Percentiles rank a stretch among this genome's conserved stretches.
phyloP scores from a whole-genome alignment of 768 basidiomycete genomes.

The Lyophyllum atratum region DNA sequence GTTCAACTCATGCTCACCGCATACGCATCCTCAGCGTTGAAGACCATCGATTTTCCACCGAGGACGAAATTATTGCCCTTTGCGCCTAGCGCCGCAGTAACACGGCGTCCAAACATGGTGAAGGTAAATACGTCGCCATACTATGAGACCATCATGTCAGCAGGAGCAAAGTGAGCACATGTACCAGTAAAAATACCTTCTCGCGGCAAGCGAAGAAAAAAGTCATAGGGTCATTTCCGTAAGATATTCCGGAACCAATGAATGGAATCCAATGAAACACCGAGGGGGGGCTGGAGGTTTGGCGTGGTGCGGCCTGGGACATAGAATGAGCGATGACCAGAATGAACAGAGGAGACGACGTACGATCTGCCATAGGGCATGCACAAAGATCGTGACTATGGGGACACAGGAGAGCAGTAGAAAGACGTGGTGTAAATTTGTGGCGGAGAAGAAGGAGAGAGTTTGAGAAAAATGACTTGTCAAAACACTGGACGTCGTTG shows the following conservation, averaged over 20 bases:
- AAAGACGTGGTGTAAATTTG: constrained; percentile 37
- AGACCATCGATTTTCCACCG: constrained; percentile 87
- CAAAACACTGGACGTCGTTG: constrained; percentile 36
- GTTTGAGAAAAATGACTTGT: constrained; percentile 37
- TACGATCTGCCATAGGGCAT: constrained; percentile 81
- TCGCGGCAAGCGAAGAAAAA: constrained; percentile 82
- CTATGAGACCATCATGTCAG: constrained; percentile 38
- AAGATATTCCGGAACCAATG: constrained; percentile 84
- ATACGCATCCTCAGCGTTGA: constrained; percentile 97
- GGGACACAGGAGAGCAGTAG: constrained; percentile 68
- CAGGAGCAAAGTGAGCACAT: not conserved
- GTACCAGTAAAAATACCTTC: constrained; percentile 57
- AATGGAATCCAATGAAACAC: constrained; percentile 94
- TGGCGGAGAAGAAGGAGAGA: not conserved
- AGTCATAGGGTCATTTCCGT: constrained; percentile 90
- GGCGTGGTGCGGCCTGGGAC: constrained; percentile 62
- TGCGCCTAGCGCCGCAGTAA: constrained; percentile 89
- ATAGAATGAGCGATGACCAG: not conserved
- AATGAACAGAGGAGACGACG: constrained; percentile 20
- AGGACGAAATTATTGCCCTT: constrained; percentile 96
- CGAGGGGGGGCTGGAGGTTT: constrained; percentile 76
- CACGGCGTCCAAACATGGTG: constrained; percentile 81
- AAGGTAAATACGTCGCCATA: constrained; percentile 98
- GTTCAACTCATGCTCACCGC: constrained; percentile 48
- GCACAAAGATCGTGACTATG: constrained; percentile 64